A percentile compares a stretch with the other conserved stretches of the same genome.
Evolutionary conservation across 345 rosid genomes (phyloP).

Genomic region (Gossypium turneri): DNA sequence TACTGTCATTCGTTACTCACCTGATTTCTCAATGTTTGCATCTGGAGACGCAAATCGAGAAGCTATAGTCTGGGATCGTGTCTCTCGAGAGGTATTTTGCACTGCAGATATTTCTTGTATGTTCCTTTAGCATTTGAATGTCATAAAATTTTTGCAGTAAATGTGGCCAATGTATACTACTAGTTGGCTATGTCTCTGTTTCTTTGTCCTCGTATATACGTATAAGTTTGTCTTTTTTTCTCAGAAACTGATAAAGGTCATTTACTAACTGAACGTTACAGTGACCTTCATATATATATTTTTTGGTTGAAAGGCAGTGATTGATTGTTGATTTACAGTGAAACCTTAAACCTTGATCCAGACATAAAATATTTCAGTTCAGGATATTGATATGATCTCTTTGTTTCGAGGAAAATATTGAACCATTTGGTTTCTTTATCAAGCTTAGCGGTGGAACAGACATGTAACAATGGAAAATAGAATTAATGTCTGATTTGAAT

Average conservation of each 20-base stretch:
- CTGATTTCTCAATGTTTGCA: slow-evolving; percentile 89
- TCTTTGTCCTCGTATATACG: neutral
- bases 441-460: neutral
- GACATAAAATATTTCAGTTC: neutral
- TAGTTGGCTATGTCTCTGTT: neutral
- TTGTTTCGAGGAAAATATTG: neutral
- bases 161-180: neutral
- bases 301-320: neutral
- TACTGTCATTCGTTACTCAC: slow-evolving; percentile 77
- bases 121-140: neutral
- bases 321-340: neutral
- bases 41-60: slow-evolving; percentile 88
- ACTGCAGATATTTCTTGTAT: neutral
- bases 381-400: neutral
- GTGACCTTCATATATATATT: neutral
- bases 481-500: neutral
- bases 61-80: slow-evolving; percentile 84
- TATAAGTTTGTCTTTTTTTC: neutral
- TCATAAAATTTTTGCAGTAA: neutral
- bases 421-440: neutral
- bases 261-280: neutral
- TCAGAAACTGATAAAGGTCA: neutral
- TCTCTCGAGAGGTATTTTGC: slow-evolving; percentile 64
- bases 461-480: neutral
- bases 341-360: neutral